Conservation (phyloP, 305 asterid species). For the Fraxinus platypoda region DNA sequence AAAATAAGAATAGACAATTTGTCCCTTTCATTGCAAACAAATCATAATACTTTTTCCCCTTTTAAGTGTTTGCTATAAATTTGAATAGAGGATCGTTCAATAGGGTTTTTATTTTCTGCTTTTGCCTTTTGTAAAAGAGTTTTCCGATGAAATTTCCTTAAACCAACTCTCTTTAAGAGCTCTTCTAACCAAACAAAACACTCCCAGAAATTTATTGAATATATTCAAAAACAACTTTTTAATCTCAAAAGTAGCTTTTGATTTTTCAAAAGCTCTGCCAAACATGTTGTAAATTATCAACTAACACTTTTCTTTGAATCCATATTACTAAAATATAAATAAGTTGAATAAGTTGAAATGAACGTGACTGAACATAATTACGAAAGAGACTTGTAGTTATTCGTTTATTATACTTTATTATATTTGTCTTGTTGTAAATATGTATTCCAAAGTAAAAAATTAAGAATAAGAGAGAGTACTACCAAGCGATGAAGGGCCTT, state of each 20-base stretch:
- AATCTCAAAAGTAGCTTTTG: no score
- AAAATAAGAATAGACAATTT: neutral
- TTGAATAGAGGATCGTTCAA: neutral
- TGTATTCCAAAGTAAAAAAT: neutral
- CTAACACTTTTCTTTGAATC: neutral
- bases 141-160: no score
- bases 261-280: neutral
- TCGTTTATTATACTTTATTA: neutral
- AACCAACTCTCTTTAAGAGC: no score
- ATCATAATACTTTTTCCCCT: no score
- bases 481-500: constrained; percentile 36
- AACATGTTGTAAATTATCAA: neutral
- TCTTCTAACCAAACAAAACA: no score
- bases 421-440: neutral
- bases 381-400: neutral
- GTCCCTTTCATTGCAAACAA: neutral
- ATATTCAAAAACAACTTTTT: no score
- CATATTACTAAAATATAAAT: constrained; percentile 26
- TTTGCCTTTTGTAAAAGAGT: no score
- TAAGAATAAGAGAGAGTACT: neutral
- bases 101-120: neutral
- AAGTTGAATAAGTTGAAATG: neutral
- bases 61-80: neutral
- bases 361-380: neutral
- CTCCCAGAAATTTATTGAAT: no score